Percentiles rank a stretch among this genome's conserved stretches.
Conservation (phyloP, 2,329 filamentous ascomycete genomes). For the Pseudocercospora vitis region DNA sequence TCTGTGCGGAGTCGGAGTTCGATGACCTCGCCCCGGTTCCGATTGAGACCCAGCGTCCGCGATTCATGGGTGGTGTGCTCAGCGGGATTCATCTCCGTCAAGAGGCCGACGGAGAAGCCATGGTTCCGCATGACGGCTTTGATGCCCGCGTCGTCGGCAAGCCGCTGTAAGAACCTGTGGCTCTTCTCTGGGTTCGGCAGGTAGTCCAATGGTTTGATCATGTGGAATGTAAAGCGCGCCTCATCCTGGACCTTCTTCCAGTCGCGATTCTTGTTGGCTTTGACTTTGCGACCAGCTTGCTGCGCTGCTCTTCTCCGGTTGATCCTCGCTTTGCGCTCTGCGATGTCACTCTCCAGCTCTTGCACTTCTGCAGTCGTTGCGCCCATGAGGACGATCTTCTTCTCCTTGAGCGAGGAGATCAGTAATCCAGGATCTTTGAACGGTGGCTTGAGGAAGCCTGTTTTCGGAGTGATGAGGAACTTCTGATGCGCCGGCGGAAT, state of each 20-base stretch:
- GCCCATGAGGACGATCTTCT: conserved; percentile 67
- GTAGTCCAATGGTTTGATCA: conserved; percentile 71
- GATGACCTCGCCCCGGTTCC: conserved; percentile 85
- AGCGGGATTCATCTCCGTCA: conserved; percentile 94
- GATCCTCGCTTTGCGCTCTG: conserved; percentile 52
- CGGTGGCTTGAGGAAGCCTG: conserved; percentile 63
- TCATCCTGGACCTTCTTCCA: conserved; percentile 57
- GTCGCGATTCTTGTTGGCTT: conserved; percentile 41
- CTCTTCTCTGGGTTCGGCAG: conserved; percentile 74
- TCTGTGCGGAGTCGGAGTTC: conserved; percentile 90
- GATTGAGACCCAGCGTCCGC: conserved; percentile 79
- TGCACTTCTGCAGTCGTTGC: conserved; percentile 61
- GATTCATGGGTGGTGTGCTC: conserved; percentile 81
- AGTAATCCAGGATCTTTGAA: conserved; percentile 59
- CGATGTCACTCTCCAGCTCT: conserved; percentile 53
- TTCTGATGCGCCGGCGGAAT: conserved; percentile 68
- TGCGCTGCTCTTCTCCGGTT: conserved; percentile 41
- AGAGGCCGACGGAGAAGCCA: conserved; percentile 76
- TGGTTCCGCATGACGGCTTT: conserved; percentile 79
- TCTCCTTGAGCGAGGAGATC: conserved; percentile 52
- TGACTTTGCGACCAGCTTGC: conserved; percentile 41
- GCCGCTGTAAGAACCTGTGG: conserved; percentile 68
- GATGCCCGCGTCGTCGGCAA: conserved; percentile 83
- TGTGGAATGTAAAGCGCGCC: conserved; percentile 75
- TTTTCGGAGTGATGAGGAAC: conserved; percentile 63